These are phyloP conservation scores for Isabelozyma pseudorhagii DNA, from an alignment of 805 yeast genomes.

Conservation along the genomic window DNA sequence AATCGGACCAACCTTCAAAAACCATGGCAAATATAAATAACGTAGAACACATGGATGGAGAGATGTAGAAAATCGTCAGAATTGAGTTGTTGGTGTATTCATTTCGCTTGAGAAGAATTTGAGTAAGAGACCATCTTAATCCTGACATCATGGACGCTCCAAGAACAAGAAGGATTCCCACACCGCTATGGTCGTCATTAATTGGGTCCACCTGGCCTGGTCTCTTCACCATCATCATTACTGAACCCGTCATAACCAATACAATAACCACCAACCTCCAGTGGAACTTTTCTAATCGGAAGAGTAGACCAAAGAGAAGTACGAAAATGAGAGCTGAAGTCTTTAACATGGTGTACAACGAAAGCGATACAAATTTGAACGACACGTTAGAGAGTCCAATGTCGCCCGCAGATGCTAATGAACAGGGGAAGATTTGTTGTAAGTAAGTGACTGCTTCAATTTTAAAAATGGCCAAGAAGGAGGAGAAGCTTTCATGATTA, in stretches of 20 bases:
- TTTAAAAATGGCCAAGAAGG: constrained; percentile 16
- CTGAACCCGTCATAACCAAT: constrained; percentile 76
- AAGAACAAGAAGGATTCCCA: constrained; percentile 75
- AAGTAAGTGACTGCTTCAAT: constrained; percentile 31
- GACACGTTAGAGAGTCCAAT: constrained; percentile 90
- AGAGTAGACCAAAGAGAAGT: constrained; percentile 78
- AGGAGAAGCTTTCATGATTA: constrained; percentile 3
- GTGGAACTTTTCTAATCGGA: constrained; percentile 72
- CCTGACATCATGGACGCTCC: constrained; percentile 83
- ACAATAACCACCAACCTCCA: constrained; percentile 70
- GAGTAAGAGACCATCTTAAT: constrained; percentile 93
- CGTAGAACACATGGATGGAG: constrained; percentile 77
- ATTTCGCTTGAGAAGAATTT: constrained; percentile 64
- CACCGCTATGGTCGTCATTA: constrained; percentile 15
- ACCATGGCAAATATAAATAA: constrained; percentile 60
- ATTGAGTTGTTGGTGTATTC: constrained; percentile 70
- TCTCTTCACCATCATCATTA: constrained; percentile 75
- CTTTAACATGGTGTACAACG: constrained; percentile 90
- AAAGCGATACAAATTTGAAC: constrained; percentile 71
- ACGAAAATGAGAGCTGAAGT: constrained; percentile 88
- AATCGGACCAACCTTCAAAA: constrained; percentile 64
- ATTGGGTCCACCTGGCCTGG: constrained; percentile 10
- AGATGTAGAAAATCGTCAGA: constrained; percentile 74
- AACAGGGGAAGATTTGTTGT: constrained; percentile 72
- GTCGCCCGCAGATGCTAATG: constrained; percentile 86